These are phyloP conservation scores for Auricularia sp. DNA, from an alignment of 768 basidiomycete species.

Conservation along the genomic window DNA sequence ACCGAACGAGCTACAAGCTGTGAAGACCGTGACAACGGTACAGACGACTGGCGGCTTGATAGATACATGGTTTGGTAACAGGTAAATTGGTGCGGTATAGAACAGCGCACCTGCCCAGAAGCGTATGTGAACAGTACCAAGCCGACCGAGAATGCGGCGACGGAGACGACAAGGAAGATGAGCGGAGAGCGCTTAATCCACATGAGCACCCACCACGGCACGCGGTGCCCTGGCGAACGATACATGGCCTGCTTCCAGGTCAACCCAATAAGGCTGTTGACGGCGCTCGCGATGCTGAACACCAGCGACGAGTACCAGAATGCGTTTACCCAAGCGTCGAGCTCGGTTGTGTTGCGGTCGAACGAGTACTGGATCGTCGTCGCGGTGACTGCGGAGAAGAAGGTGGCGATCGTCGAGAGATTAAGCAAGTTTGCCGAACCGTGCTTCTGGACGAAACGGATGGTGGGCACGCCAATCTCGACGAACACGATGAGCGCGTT, in stretches of 20 bases:
- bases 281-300: conserved; percentile 67
- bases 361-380: conserved; percentile 54
- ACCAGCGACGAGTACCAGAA: conserved; percentile 71
- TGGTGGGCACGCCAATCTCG: conserved; percentile 69
- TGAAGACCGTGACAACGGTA: conserved; percentile 66
- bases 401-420: conserved; percentile 66
- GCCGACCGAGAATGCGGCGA: conserved; percentile 73
- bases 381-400: conserved; percentile 35
- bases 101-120: conserved; percentile 23
- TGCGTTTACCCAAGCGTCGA: conserved; percentile 49
- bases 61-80: too few relatives aligned
- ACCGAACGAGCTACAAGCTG: conserved; percentile 61
- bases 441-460: conserved; percentile 67
- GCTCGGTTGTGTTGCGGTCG: conserved; percentile 24
- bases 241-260: conserved; percentile 81
- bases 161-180: conserved; percentile 74
- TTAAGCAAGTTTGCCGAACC: conserved; percentile 60
- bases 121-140: conserved; percentile 70
- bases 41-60: conserved; percentile 48
- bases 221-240: conserved; percentile 64
- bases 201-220: conserved; percentile 75
- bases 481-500: conserved; percentile 63
- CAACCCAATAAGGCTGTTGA: conserved; percentile 65
- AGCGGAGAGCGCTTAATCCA: conserved; percentile 82
- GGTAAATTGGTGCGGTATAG: too few relatives aligned